Evolutionary conservation across 75 land plant genomes (phyloP).

Genomic region (Pinus tabuliformis): DNA sequence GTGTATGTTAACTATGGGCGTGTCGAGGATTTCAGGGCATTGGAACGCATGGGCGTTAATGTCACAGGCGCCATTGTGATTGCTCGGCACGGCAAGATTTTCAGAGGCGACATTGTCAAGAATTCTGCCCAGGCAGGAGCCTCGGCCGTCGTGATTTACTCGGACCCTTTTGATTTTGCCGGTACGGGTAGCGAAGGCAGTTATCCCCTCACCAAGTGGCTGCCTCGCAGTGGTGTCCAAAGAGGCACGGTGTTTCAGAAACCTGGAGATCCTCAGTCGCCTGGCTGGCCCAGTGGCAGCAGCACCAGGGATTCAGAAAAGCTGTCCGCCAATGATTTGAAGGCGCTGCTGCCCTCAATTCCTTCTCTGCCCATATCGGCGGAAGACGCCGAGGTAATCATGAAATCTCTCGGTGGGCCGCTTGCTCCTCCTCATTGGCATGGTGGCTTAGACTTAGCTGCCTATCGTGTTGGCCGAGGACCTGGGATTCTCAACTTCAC

Average conservation of each 20-base stretch:
- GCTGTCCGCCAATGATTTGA: slow-evolving; percentile 32
- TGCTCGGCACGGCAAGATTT: slow-evolving; percentile 69
- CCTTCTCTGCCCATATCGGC: slow-evolving; percentile 87
- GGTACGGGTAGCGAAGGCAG: slow-evolving; percentile 22
- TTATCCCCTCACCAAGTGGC: slow-evolving; percentile 61
- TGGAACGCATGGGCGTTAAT: slow-evolving; percentile 46
- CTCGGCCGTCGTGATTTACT: slow-evolving; percentile 51
- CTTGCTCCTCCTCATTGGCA: slow-evolving; percentile 70
- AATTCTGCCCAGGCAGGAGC: slow-evolving; percentile 70
- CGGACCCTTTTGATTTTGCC: slow-evolving; percentile 61
- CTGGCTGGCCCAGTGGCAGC: slow-evolving; percentile 71
- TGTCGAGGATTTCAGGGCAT: slow-evolving; percentile 43
- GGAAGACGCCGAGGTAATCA: slow-evolving; percentile 46
- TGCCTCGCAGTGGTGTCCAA: slow-evolving; percentile 80
- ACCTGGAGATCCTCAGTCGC: slow-evolving; percentile 75
- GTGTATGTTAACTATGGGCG: slow-evolving; percentile 84
- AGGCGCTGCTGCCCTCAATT: slow-evolving; percentile 47
- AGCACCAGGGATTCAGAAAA: slow-evolving; percentile 40
- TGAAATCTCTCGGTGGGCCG: slow-evolving; percentile 49
- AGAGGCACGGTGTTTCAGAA: slow-evolving; percentile 60
- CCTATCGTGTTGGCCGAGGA: slow-evolving; percentile 68
- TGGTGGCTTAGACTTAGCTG: slow-evolving; percentile 39
- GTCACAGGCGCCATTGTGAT: slow-evolving; percentile 56
- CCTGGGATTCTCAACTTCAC: slow-evolving; percentile 58
- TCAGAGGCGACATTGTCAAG: slow-evolving; percentile 71